Evolutionary conservation across 495 filamentous ascomycete species (phyloP).

Genomic region (Beverwykella pulmonaria): DNA sequence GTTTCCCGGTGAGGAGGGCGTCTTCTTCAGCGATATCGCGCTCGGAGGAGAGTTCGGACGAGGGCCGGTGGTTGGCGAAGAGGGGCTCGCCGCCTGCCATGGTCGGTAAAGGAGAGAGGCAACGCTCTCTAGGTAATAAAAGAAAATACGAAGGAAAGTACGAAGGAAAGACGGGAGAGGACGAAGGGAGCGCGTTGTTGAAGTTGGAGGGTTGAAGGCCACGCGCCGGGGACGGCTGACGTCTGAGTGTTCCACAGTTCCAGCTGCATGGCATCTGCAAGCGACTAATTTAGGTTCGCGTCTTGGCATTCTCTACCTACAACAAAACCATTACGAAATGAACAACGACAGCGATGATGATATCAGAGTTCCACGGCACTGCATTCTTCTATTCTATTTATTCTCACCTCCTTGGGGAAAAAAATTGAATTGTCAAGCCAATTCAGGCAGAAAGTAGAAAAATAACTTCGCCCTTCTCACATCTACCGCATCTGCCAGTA

Average conservation of each 20-base stretch:
- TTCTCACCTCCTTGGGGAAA: no score
- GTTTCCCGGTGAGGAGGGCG: conserved; percentile 64
- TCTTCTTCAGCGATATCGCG: conserved; percentile 59
- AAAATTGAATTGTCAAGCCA: no score
- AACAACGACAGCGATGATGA: no score
- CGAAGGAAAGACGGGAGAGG: background rate
- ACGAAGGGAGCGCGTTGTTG: background rate
- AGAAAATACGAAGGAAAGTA: background rate
- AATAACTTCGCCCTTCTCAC: no score
- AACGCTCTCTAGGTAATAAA: background rate
- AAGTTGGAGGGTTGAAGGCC: background rate
- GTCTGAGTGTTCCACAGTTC: background rate
- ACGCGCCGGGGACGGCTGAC: background rate
- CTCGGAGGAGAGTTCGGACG: conserved; percentile 46
- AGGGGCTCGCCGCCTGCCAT: conserved; percentile 50
- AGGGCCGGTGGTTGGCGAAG: conserved; percentile 43
- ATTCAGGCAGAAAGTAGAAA: no score
- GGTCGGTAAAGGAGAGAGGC: conserved; percentile 6
- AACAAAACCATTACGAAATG: no score
- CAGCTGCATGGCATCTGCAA: background rate
- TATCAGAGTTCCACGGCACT: no score
- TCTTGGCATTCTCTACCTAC: no score
- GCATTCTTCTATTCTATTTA: no score
- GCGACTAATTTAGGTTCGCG: no score
- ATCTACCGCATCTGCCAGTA: no score